These are phyloP conservation scores for Dioscorea zingiberensis DNA, from an alignment of 106 monocot genomes.

Conservation along the genomic window DNA sequence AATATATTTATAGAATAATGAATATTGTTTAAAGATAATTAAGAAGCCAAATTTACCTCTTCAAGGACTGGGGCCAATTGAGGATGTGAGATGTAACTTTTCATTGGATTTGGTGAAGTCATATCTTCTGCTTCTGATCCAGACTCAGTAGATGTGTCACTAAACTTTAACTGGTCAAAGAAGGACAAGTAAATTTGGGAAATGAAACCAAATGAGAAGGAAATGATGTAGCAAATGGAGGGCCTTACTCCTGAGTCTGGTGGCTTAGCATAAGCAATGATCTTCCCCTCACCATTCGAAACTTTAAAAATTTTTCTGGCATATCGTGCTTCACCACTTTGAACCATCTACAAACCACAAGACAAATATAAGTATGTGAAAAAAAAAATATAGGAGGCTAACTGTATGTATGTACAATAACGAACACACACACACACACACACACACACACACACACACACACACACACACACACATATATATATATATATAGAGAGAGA, in stretches of 20 bases:
- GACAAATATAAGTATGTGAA: background rate
- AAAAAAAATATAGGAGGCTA: background rate
- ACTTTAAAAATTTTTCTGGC: conserved; percentile 54
- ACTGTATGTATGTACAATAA: too few relatives aligned
- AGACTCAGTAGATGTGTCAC: conserved; percentile 41
- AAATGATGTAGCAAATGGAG: conserved; percentile 1
- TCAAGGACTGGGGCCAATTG: conserved; percentile 41
- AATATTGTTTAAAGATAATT: too few relatives aligned
- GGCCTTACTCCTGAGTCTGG: conserved; percentile 21
- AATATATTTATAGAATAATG: too few relatives aligned
- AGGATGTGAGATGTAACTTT: conserved; percentile 13
- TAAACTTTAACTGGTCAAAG: conserved; percentile 31
- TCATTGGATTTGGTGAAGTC: conserved; percentile 23
- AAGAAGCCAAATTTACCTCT: conserved; percentile 24
- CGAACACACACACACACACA: too few relatives aligned
- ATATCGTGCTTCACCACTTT: conserved; percentile 49
- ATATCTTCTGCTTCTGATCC: conserved; percentile 51
- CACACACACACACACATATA: too few relatives aligned
- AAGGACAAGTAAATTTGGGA: background rate
- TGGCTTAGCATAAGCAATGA: conserved; percentile 64
- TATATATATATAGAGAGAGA: background rate
- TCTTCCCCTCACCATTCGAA: conserved; percentile 48
- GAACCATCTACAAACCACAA: conserved; percentile 41
- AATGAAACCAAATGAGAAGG: background rate
- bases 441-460: too few relatives aligned